phyloP scores from a whole-genome alignment of 495 filamentous ascomycete genomes.

The Trypethelium eluteriae region DNA sequence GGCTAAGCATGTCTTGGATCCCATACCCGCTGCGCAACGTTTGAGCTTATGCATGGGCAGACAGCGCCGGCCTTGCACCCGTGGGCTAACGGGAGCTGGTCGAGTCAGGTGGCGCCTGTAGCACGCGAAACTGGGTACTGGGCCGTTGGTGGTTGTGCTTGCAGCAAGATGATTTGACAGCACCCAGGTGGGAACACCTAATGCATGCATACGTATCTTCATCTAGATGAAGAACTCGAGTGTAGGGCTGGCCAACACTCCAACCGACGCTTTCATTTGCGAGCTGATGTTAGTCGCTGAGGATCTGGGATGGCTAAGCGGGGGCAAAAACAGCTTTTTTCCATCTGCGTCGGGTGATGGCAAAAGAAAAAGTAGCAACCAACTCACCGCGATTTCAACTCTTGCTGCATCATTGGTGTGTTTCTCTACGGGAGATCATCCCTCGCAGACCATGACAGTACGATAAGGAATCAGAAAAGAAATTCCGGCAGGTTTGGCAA shows the following conservation, averaged over 20 bases:
- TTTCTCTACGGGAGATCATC: not conserved
- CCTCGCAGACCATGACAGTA: not conserved
- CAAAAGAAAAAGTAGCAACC: not conserved
- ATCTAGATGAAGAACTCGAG: not conserved
- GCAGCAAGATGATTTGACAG: not conserved
- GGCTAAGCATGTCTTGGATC: not conserved
- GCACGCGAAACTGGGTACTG: not conserved
- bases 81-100: not conserved
- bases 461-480: not conserved
- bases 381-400: not conserved
- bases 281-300: not conserved
- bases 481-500: not conserved
- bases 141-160: not conserved
- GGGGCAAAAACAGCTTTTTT: not conserved
- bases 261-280: not conserved
- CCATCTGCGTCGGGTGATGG: not conserved
- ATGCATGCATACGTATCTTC: not conserved
- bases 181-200: not conserved
- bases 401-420: not conserved
- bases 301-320: not conserved
- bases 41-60: slow-evolving; percentile 6
- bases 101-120: slow-evolving; percentile 2
- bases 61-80: not conserved
- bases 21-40: not conserved
- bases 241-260: not conserved